Base-by-base conservation (phyloP, 2,329 filamentous ascomycete genomes). In the Drechslera avenae region DNA sequence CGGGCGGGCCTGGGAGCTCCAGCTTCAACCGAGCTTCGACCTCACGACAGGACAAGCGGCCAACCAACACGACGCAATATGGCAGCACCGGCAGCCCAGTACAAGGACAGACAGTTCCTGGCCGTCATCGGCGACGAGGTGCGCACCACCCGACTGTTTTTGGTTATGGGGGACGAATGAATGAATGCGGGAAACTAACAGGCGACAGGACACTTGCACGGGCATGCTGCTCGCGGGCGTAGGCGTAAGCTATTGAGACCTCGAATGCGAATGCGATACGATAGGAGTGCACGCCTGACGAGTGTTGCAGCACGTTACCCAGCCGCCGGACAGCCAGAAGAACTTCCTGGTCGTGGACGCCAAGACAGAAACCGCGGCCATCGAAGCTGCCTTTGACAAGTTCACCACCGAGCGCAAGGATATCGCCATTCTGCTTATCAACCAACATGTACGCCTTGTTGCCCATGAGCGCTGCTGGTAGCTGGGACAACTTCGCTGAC, bases 91-190 rank as follows among this genome's bases (percentile, higher is more conserved):
- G 72, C 77, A 40, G 79, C 84, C 55, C 78, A 82, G 61, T 86
- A 84, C 75, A 85, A 85, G 78, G 91, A 97, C 77, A 85, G 94
- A 68, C 89, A 99, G 78, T 96, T 99, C 73, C 85, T 99, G 52
- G 94, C 94, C 59, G 93, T 99, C 40, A 99, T 99, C 72, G 94
- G 94, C 44, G 94, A 99, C 75, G 94, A 99, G 85, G 94, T 90
- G 72, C 28, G 46, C 50, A 31, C 19, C 21, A 26, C n/a, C 34
- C n/a, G 23, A 28, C 9, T 10, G 9, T 10, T 28, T 10, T 4
- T 21, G 5, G 7, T 17, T 4, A n/a, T 21, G 30, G 5, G n/a
- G n/a, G n/a, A n/a, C n/a, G 12, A 2, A 6, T n/a, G 43, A n/a
- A n/a, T 19, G 32, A 19, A 2, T n/a, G 23, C 6, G 13, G 5